These are phyloP conservation scores for Geosiphon pyriformis DNA, from an alignment of 192 early-diverging fungal genomes.

Conservation along the genomic window DNA sequence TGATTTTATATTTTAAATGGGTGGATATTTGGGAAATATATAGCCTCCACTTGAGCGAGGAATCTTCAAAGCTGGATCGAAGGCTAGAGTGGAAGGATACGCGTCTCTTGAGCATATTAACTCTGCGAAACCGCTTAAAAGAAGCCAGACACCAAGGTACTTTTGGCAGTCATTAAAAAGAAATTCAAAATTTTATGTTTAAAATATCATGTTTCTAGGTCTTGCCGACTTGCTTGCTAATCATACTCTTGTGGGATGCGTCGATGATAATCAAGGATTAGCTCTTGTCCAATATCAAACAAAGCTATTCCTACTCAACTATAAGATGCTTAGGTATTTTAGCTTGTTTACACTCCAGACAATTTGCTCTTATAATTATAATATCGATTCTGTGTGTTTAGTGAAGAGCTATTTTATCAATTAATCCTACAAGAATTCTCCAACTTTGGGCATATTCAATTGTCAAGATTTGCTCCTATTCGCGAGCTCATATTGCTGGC, in stretches of 20 bases:
- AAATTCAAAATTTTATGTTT: no score
- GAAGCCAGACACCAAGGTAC: constrained; percentile 51
- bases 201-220: constrained; percentile 28
- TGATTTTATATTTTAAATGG: no score
- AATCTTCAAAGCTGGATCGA: constrained; percentile 25
- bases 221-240: constrained; percentile 73
- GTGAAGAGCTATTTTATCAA: constrained; percentile 90
- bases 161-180: not conserved
- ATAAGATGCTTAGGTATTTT: constrained; percentile 59
- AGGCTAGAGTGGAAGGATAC: constrained; percentile 61
- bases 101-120: constrained; percentile 71
- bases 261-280: constrained; percentile 60
- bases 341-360: not conserved
- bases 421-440: constrained; percentile 71
- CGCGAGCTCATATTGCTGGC: constrained; percentile 66
- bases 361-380: not conserved
- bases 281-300: constrained; percentile 86
- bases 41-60: no score
- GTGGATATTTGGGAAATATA: no score
- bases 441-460: constrained; percentile 77
- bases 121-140: constrained; percentile 69
- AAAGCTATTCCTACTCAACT: constrained; percentile 80
- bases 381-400: constrained; percentile 21
- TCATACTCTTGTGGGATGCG: constrained; percentile 85
- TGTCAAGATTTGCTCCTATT: constrained; percentile 62